Base-by-base conservation (phyloP, 495 filamentous ascomycete species). In the Penicillium fimorum region DNA sequence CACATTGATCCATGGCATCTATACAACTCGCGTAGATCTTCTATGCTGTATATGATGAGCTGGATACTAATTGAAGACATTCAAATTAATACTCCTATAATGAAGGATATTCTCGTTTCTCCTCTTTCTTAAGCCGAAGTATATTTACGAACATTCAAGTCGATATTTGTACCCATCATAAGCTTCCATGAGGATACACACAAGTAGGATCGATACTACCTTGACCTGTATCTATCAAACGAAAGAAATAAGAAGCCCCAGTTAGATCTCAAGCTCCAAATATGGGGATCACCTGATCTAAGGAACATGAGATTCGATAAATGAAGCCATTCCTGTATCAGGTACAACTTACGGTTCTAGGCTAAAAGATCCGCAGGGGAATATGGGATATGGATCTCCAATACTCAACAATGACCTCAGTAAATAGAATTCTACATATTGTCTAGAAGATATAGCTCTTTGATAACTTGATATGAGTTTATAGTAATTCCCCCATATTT, bases 1-100 rank as follows among this genome's bases (percentile, higher is more conserved):
- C 41, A 54, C 52, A 27, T 38, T 44, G 49, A 29, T 51, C 35
- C 22, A 24, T 29, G 13, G 20, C 38, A 52, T 52, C 50, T 47
- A 59, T 56, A 43, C 50, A 38, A 3, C 24, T 49, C 2, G 8
- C 13, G 4, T 46, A 9, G 4, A 25, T 47, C 9, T 20, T 32
- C 15, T 12, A 32, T 20, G 29, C n/a, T 47, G 30, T 1, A 20
- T 20, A 12, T 17, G 7, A 24, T 12, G 4, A 2, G 8, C 6
- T 27, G 13, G 6, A 27, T n/a, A 46, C 24, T 25, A 22, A 7
- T 13, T 8, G 4, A 11, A 10, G 22, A 6, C 18, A 22, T 24
- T 44, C 18, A 44, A 4, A 5, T 20, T 0, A 13, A 38, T 44
- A 10, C 2, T 20, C 1, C 20, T 15, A 11, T 7, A 5, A 17